These are phyloP conservation scores for Ostreobium quekettii DNA, from an alignment of 139 green algal genomes.

Conservation along the genomic window DNA sequence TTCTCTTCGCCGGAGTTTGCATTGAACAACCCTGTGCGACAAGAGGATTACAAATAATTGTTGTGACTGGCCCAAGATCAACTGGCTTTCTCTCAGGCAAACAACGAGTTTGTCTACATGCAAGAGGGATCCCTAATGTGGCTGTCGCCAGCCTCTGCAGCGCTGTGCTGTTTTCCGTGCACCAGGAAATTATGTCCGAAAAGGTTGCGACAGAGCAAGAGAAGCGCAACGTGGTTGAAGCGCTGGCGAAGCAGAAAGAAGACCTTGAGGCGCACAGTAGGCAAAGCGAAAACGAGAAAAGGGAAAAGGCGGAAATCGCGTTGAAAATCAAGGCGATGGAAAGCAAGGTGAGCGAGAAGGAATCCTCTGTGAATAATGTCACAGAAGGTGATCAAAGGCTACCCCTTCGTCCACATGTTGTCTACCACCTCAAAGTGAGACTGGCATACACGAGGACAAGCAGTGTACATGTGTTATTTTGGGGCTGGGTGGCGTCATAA, in stretches of 20 bases:
- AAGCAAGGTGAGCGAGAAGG: conserved; percentile 39
- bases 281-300: conserved; percentile 28
- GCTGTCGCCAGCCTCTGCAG: too few species aligned
- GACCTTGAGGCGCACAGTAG: conserved; percentile 12
- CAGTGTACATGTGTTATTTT: not conserved
- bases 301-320: conserved; percentile 32
- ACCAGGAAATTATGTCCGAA: not conserved
- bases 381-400: not conserved
- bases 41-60: too few species aligned
- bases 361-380: not conserved
- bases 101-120: too few species aligned
- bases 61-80: too few species aligned
- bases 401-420: not conserved
- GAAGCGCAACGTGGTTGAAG: not conserved
- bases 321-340: conserved; percentile 42
- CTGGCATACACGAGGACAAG: not conserved
- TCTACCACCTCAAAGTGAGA: not conserved
- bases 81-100: too few species aligned
- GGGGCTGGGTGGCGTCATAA: too few species aligned
- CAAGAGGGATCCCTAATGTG: too few species aligned
- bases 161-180: not conserved
- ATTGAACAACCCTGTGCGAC: too few species aligned
- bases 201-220: not conserved
- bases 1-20: too few species aligned
- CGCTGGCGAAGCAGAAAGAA: not conserved